Evolutionary conservation across 2,329 filamentous ascomycete species (phyloP).

Genomic region (Diaporthe longicolla): DNA sequence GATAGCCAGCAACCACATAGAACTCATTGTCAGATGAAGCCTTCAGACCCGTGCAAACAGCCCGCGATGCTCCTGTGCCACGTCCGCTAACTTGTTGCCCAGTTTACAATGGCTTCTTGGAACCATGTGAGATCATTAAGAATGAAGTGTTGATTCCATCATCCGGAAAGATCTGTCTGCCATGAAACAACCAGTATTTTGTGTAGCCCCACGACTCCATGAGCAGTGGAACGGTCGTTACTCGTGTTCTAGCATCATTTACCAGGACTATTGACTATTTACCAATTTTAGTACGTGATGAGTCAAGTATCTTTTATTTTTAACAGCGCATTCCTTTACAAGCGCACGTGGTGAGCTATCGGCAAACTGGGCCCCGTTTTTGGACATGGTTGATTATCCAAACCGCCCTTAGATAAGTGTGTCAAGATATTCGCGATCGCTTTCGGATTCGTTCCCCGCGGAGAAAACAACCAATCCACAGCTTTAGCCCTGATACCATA

Average conservation of each 20-base stretch:
- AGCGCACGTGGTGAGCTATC: not conserved
- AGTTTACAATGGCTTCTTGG: not conserved
- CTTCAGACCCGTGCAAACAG: not conserved
- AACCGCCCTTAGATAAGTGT: not conserved
- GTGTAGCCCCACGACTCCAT: not conserved
- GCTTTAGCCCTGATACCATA: no score
- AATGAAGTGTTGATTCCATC: conserved; percentile 1
- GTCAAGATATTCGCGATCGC: no score
- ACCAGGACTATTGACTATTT: not conserved
- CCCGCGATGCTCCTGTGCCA: not conserved
- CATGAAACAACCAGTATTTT: not conserved
- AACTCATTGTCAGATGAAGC: not conserved
- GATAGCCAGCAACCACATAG: conserved; percentile 5
- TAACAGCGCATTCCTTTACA: not conserved
- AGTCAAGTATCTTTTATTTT: not conserved
- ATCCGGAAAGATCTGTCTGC: not conserved
- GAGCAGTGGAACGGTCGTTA: not conserved
- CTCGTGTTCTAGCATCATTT: not conserved
- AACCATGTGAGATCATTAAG: not conserved
- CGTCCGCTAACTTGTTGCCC: not conserved
- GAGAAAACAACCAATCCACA: no score
- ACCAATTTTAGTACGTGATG: not conserved
- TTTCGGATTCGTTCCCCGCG: no score
- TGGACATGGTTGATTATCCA: not conserved
- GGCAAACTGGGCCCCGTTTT: not conserved